Evolutionary conservation across 441 rosid species (phyloP).

Genomic region (Gossypium schwendimanii): DNA sequence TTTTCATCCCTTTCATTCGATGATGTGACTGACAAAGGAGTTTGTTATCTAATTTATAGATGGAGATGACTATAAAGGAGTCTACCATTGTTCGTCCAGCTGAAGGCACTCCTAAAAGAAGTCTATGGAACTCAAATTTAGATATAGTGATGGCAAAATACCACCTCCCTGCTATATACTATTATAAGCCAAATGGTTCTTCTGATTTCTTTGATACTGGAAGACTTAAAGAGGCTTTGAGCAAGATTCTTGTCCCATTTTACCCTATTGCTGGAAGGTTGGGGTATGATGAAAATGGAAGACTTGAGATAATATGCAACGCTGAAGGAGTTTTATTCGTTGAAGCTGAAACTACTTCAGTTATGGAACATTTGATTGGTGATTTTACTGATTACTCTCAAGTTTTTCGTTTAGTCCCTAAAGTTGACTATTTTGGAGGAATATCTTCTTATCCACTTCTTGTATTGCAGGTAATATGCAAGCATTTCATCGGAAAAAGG

Average conservation of each 20-base stretch:
- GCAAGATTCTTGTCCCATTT: slow-evolving; percentile 32
- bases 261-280: slow-evolving; percentile 39
- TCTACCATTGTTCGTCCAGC: slow-evolving; percentile 25
- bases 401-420: slow-evolving; percentile 23
- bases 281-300: no score
- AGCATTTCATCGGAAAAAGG: not conserved
- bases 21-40: no score
- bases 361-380: slow-evolving; percentile 16
- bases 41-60: not conserved
- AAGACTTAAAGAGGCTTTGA: slow-evolving; percentile 30
- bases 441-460: slow-evolving; percentile 25
- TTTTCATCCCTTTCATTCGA: no score
- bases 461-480: slow-evolving; percentile 12
- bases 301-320: no score
- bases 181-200: slow-evolving; percentile 18
- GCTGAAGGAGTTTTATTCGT: slow-evolving; percentile 22
- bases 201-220: slow-evolving; percentile 22
- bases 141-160: slow-evolving; percentile 17
- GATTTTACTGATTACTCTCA: slow-evolving; percentile 13
- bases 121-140: slow-evolving; percentile 22
- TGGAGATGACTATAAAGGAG: slow-evolving; percentile 20
- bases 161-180: slow-evolving; percentile 12
- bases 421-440: slow-evolving; percentile 17
- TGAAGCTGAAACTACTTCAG: slow-evolving; percentile 26
- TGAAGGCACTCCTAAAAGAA: slow-evolving; percentile 16